phyloP scores from a whole-genome alignment of 345 rosid species.

The Melaleuca quinquenervia region DNA sequence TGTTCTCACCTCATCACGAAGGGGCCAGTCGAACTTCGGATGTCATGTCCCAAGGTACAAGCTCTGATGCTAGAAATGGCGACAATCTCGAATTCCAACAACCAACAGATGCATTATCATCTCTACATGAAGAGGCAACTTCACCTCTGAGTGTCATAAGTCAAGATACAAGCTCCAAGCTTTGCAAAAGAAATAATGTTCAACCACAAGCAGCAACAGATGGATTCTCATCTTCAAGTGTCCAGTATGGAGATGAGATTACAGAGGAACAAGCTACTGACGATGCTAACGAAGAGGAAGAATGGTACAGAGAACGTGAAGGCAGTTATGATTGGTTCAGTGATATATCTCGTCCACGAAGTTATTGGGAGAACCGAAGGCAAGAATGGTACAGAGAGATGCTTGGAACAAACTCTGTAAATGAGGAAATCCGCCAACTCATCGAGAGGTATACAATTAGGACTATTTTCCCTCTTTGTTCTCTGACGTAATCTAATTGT shows the following conservation, averaged over 20 bases:
- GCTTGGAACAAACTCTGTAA: slow-evolving; percentile 32
- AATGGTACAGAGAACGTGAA: slow-evolving; percentile 5
- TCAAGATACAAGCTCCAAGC: slow-evolving; percentile 5
- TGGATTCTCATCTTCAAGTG: slow-evolving; percentile 7
- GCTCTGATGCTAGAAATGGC: not conserved
- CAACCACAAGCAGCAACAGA: not conserved
- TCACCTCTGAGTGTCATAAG: not conserved
- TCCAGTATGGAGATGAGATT: slow-evolving; percentile 31
- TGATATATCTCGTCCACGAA: slow-evolving; percentile 72
- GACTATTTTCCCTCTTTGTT: not conserved
- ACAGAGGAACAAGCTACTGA: slow-evolving; percentile 18
- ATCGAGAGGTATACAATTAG: slow-evolving; percentile 42
- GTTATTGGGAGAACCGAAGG: slow-evolving; percentile 80
- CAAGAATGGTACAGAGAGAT: slow-evolving; percentile 64
- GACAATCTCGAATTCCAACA: not conserved
- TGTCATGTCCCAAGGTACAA: slow-evolving; percentile 6
- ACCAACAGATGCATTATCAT: not conserved
- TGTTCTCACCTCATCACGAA: not conserved
- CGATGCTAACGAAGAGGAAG: not conserved
- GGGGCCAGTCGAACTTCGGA: slow-evolving; percentile 1
- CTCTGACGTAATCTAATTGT: not conserved
- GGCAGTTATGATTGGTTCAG: slow-evolving; percentile 47
- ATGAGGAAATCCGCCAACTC: slow-evolving; percentile 59
- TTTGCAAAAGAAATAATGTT: not conserved
- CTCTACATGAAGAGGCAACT: not conserved